Evolutionary conservation across 305 asterid genomes (phyloP).

Genomic region (Coffea humblotiana): DNA sequence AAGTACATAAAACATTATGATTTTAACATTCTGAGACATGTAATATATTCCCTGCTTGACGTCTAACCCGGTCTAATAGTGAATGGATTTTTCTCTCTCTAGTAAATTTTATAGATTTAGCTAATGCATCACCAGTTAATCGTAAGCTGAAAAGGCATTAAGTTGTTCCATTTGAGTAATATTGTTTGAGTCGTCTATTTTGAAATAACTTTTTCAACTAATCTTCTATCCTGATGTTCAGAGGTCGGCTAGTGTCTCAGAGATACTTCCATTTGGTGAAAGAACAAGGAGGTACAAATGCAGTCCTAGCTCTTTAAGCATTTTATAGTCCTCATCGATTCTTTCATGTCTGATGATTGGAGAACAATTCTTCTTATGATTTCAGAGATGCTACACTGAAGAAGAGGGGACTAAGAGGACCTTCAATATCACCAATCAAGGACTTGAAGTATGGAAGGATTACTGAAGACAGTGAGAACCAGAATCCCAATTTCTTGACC

Average conservation of each 20-base stretch:
- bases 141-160: no score
- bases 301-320: neutral
- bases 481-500: slow-evolving; percentile 62
- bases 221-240: slow-evolving; percentile 39
- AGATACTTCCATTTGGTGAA: slow-evolving; percentile 62
- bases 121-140: neutral
- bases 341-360: slow-evolving; percentile 17
- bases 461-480: slow-evolving; percentile 70
- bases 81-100: neutral
- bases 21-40: neutral
- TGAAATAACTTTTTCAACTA: slow-evolving; percentile 12
- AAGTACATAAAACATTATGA: neutral
- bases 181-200: neutral
- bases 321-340: neutral
- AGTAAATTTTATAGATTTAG: neutral
- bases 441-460: slow-evolving; percentile 33
- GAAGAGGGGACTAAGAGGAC: slow-evolving; percentile 61
- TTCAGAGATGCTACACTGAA: slow-evolving; percentile 73
- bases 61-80: neutral
- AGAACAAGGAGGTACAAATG: slow-evolving; percentile 56
- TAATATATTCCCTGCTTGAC: neutral
- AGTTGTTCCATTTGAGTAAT: no score
- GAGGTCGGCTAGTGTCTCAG: slow-evolving; percentile 62
- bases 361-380: neutral
- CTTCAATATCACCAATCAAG: slow-evolving; percentile 36